Evolutionary conservation across 1,139 yeast species (phyloP), one percentile per base, ranked within the genome.

Genomic region (Sugiyamaella xylanicola): DNA sequence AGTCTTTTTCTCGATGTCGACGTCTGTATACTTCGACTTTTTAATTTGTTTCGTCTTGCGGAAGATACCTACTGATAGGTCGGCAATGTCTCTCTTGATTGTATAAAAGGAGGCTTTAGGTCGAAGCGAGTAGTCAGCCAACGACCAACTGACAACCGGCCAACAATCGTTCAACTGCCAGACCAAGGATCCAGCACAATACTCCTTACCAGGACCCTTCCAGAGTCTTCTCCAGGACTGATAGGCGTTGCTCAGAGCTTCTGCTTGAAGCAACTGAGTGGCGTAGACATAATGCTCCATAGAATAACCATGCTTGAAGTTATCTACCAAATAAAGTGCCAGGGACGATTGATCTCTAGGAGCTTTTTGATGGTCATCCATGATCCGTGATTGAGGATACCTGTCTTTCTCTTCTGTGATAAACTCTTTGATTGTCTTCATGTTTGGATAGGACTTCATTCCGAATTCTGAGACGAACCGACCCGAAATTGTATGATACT

Each of bases 111-210:
- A 76, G 48, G 77, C 63, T 62, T 78, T 78, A 2, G 78, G 79
- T 36, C 51, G 21, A 20, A 48, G 57, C 22, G 70, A 64, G 17
- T 62, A 61, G 50, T 68, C 70, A 16, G 74, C 69, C 25, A 77
- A 64, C 2, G 80, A 68, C 82, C 82, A 78, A 16, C 77, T 72
- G 4, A 76, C 68, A 4, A 71, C 76, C 1, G 81, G 81, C 80
- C 81, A 77, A 59, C 80, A 76, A 61, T 78, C 82, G 56, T 78
- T 77, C 29, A 77, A 64, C 61, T 78, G 82, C 82, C 82, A 78
- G 9, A 78, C 79, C 22, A 77, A 61, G 1, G 73, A 73, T 0
- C 80, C 81, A 16, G 80, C 77, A 48, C 66, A 60, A 47, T 66
- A 61, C 49, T 74, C 60, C 42, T 67, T 59, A 1, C 69, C 68